Percentiles rank a stretch among this genome's conserved stretches.
phyloP scores from a whole-genome alignment of 1,284 basidiomycete species.

The Ganoderma multipileum region DNA sequence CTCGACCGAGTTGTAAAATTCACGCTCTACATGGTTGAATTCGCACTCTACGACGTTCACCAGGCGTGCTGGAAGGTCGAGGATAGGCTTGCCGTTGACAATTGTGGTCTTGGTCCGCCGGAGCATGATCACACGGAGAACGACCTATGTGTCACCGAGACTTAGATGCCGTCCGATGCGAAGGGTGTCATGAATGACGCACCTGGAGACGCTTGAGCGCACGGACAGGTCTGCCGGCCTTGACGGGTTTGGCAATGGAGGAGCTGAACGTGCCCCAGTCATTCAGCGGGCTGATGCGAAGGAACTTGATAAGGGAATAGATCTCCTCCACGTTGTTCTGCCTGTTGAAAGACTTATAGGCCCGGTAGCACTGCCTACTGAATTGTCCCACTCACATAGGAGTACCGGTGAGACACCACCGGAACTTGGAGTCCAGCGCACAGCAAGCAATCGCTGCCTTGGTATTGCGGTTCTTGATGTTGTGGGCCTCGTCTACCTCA shows the following conservation, averaged over 20 bases:
- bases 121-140: constrained; percentile 90
- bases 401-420: constrained; percentile 93
- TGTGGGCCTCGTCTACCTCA: constrained; percentile 89
- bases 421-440: constrained; percentile 77
- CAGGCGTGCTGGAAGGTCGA: constrained; percentile 81
- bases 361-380: too few relatives aligned
- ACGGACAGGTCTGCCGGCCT: constrained; percentile 67
- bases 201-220: constrained; percentile 89
- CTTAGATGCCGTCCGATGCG: background rate
- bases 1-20: constrained; percentile 86
- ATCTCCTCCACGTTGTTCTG: constrained; percentile 89
- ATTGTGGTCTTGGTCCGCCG: constrained; percentile 86
- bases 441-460: constrained; percentile 86
- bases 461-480: constrained; percentile 93
- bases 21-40: constrained; percentile 77
- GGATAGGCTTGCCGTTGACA: constrained; percentile 86
- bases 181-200: constrained; percentile 21
- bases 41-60: constrained; percentile 78
- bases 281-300: constrained; percentile 85
- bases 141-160: constrained; percentile 53
- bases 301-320: constrained; percentile 89
- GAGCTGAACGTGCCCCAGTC: constrained; percentile 82
- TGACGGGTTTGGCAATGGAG: constrained; percentile 84
- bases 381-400: constrained; percentile 70
- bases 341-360: constrained; percentile 23